Evolutionary conservation across 352 stramenopile genomes (phyloP), one percentile per base, ranked within the genome.

Genomic region (Globisporangium perplexum): DNA sequence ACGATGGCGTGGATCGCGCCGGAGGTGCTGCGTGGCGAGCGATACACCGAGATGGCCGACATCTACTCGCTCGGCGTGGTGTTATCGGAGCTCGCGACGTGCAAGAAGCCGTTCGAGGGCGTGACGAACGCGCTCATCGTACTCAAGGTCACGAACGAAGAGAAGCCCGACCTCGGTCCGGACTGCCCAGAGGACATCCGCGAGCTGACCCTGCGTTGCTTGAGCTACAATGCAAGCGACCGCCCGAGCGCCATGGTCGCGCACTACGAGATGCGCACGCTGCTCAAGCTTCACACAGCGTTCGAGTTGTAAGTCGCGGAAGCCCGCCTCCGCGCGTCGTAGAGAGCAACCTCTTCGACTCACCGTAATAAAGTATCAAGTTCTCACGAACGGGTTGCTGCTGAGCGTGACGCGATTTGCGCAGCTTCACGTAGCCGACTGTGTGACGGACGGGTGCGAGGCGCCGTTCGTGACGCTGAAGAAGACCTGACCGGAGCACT

Each of bases 1-100:
- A 92, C 81, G 41, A 86, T 93, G 71, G 83, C 83, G 36, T 93
- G 80, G 80, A 90, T 93, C 60, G 78, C 83, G 3, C 83, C 83
- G 0, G 80, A 93, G 56, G 75, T 93, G 45, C 56, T 93, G 47
- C 72, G 81, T 1, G 78, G 83, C 12, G 83, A 90, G 54, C 74
- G 80, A n/a, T 93, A 91, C 67, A 94, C 74, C 4, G 83, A 94
- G 57, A 88, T 77, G 68, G 82, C 83, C 4, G 83, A 94, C 58
- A 88, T 94, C 30, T 94, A 94, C 65, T 94, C 83, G 43, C 90
- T 94, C 49, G 83, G 83, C 20, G 79, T 92, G 11, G 71, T 94
- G 18, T 54, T 94, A 46, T 83, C 77, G 4, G 83, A 93, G 66
- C 50, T 93, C 35, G 67, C 72, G 22, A 92, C 77, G 42, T 84